Conservation (phyloP, 257 asterid species). For the Sherardia arvensis region DNA sequence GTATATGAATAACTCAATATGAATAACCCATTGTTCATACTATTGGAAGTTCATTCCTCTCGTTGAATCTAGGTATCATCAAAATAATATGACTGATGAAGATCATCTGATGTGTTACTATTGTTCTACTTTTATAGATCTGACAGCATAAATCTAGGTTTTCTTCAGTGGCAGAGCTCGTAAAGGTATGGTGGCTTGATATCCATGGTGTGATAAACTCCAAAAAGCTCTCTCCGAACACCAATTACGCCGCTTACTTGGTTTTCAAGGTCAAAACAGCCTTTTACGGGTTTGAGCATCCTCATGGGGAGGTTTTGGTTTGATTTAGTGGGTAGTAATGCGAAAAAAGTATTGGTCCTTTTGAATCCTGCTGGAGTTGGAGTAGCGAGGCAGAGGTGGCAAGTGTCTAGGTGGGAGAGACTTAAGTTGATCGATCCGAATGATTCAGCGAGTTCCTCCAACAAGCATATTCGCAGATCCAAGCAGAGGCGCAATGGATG, state of each 20-base stretch:
- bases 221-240: slow-evolving; percentile 40
- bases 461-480: slow-evolving; percentile 12
- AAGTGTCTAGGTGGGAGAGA: slow-evolving; percentile 20
- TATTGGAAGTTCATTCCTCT: slow-evolving; percentile 54
- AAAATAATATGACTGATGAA: neutral
- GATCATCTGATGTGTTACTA: neutral
- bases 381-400: slow-evolving; percentile 15
- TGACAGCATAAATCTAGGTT: slow-evolving; percentile 10
- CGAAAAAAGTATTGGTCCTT: slow-evolving; percentile 20
- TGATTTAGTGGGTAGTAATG: slow-evolving; percentile 28
- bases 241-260: slow-evolving; percentile 61
- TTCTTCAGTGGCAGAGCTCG: slow-evolving; percentile 23
- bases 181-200: slow-evolving; percentile 59
- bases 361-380: slow-evolving; percentile 37
- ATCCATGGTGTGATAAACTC: slow-evolving; percentile 35
- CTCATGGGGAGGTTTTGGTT: slow-evolving; percentile 32
- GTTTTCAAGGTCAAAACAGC: slow-evolving; percentile 33
- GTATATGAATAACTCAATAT: no score
- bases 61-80: slow-evolving; percentile 53
- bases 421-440: neutral
- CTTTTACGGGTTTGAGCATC: slow-evolving; percentile 32
- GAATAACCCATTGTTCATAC: no score
- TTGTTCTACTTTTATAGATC: neutral
- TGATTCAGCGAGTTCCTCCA: neutral
- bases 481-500: slow-evolving; percentile 55